These are phyloP conservation scores for Buxus sempervirens DNA, from an alignment of 164 flowering plant species.

Conservation along the genomic window DNA sequence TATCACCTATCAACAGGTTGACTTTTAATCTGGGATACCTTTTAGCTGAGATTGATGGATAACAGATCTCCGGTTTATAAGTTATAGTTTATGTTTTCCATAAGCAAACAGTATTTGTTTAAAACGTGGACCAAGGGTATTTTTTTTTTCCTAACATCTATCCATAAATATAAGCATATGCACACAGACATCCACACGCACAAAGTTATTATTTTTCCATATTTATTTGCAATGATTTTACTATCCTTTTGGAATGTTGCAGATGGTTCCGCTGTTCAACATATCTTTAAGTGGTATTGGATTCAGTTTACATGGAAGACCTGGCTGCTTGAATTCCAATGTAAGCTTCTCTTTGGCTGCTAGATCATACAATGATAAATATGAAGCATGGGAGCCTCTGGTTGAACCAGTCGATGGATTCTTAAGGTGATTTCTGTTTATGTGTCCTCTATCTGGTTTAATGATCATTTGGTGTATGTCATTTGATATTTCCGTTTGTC, in stretches of 20 bases:
- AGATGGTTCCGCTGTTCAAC: constrained; percentile 96
- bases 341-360: constrained; percentile 78
- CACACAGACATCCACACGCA: no score
- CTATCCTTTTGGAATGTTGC: constrained; percentile 23
- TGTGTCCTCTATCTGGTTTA: no score
- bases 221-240: neutral
- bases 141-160: no score
- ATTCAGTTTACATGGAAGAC: constrained; percentile 64
- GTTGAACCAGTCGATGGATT: constrained; percentile 91
- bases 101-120: no score
- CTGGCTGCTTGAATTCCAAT: constrained; percentile 56
- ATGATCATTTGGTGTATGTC: no score
- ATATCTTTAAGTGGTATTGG: constrained; percentile 64
- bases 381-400: constrained; percentile 95
- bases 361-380: constrained; percentile 90
- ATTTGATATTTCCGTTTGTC: no score
- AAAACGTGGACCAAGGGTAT: no score
- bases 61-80: neutral
- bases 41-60: neutral
- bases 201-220: neutral
- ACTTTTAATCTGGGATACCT: neutral
- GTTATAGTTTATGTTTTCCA: no score
- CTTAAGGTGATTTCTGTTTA: constrained; percentile 49
- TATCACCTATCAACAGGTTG: neutral
- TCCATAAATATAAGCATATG: no score